phyloP scores from a whole-genome alignment of 2,329 filamentous ascomycete species.

The Septoria petroselini region DNA sequence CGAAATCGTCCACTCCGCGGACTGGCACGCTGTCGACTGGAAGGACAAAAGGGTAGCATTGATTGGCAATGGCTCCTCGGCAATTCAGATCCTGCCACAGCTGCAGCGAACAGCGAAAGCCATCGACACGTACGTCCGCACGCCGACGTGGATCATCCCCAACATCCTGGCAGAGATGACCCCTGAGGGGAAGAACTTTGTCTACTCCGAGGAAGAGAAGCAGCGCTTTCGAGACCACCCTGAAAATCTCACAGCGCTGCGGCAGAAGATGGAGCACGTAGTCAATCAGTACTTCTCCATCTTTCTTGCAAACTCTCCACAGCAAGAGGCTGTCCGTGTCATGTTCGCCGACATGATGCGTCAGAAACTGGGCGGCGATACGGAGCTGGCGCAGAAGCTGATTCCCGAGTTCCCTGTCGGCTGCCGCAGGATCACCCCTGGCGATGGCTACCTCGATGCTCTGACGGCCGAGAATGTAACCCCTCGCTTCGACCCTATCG shows the following conservation, averaged over 20 bases:
- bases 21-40: constrained; percentile 47
- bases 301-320: constrained; percentile 10
- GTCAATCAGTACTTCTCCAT: constrained; percentile 15
- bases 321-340: constrained; percentile 3
- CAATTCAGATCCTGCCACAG: constrained; percentile 46
- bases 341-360: constrained; percentile 12
- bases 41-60: constrained; percentile 42
- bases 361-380: constrained; percentile 13
- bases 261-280: constrained; percentile 15
- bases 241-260: constrained; percentile 14
- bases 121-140: constrained; percentile 49
- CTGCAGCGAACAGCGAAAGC: constrained; percentile 43
- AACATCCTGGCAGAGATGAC: constrained; percentile 14
- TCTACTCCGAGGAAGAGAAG: constrained; percentile 15
- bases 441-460: constrained; percentile 19
- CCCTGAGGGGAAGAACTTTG: constrained; percentile 13
- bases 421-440: constrained; percentile 19
- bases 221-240: constrained; percentile 13
- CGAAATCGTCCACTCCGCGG: constrained; percentile 43
- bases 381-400: constrained; percentile 9
- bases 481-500: constrained; percentile 13
- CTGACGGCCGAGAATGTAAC: constrained; percentile 18
- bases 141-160: constrained; percentile 13
- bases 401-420: constrained; percentile 19
- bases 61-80: constrained; percentile 46